Base-by-base conservation (phyloP, 495 filamentous ascomycete species). In the Penicillium coffeae region DNA sequence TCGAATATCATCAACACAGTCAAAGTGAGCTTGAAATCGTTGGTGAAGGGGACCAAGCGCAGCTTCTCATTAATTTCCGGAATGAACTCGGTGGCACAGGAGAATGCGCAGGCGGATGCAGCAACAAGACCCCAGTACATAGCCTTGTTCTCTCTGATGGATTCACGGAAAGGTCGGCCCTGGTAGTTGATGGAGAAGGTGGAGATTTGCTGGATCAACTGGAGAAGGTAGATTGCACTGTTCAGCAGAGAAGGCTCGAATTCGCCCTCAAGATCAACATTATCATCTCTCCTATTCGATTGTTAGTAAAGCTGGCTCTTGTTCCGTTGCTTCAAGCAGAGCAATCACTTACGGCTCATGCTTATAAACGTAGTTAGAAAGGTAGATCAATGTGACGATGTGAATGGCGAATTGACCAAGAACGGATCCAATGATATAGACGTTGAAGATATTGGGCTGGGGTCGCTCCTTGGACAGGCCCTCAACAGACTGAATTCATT, bases 131-230 rank as follows among this genome's bases (percentile, higher is more conserved):
- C 94, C 79, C 85, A 97, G 75, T 91, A 99, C 93, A 99, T 99
- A 62, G 89, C 89, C 58, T 81, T 83, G 73, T 99, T 99, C 74
- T 97, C 94, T 1, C 85, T 81, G 44, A 99, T 89, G 8, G 86
- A 86, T 69, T 99, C 93, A 47, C 93, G 87, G 84, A 99, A 99
- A 3, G 93, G 93, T 18, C 93, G 87, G 46, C 93, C 93, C 67
- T 99, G 93, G 73, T 99, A 99, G 76, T 99, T 99, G 79, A 97
- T 93, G 32, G 93, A 91, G 62, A 99, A 99, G 8, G 93, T 99
- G 9, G 93, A 97, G 61, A 99, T 96, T 63, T 99, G 94, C 68
- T 99, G 93, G 70, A 99, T 97, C 37, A 99, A 81, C 60, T 97
- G 94, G 2, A 99, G 82, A 36, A 99, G 88, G 71, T 99, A 99